Percentiles rank a stretch among this genome's conserved stretches.
These are phyloP conservation scores for Trichoderma virens DNA, from an alignment of 495 filamentous ascomycete genomes.

Conservation along the genomic window DNA sequence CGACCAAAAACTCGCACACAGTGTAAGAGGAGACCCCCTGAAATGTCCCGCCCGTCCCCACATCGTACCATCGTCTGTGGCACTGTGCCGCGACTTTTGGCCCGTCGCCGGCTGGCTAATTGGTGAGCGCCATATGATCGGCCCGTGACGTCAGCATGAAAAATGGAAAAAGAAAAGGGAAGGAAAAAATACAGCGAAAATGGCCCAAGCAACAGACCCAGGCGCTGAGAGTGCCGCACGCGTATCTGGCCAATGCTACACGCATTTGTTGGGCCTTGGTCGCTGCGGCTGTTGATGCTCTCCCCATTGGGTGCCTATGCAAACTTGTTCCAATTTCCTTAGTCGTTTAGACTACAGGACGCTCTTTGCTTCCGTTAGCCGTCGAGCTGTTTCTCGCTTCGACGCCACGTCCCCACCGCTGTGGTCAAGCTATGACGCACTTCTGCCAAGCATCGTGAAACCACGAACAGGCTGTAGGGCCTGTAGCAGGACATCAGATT, in stretches of 20 bases:
- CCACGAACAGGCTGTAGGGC: background rate
- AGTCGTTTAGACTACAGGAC: too few species aligned
- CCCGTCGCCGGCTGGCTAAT: background rate
- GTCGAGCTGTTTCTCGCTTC: background rate
- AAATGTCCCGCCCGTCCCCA: background rate
- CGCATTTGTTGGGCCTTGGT: background rate
- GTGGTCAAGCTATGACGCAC: background rate
- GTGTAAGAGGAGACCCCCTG: slow-evolving; percentile 2
- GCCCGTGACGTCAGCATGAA: slow-evolving; percentile 5
- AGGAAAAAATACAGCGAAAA: background rate
- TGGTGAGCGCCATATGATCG: slow-evolving; percentile 8
- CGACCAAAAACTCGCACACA: slow-evolving; percentile 2
- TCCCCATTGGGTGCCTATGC: too few species aligned
- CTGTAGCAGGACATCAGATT: too few species aligned
- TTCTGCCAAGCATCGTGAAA: slow-evolving; percentile 2
- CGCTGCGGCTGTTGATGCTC: too few species aligned
- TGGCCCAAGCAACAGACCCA: background rate
- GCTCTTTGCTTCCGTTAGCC: background rate
- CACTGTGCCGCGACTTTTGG: slow-evolving; percentile 8
- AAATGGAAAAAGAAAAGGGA: background rate
- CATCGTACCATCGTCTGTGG: background rate
- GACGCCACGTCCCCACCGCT: slow-evolving; percentile 1
- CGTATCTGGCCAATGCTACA: background rate
- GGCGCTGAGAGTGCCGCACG: background rate
- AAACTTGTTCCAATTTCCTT: too few species aligned